A percentile compares a stretch with the other conserved stretches of the same genome.
phyloP scores from a whole-genome alignment of 1,284 basidiomycete species.

The Melampsora abietis-canadensis region DNA sequence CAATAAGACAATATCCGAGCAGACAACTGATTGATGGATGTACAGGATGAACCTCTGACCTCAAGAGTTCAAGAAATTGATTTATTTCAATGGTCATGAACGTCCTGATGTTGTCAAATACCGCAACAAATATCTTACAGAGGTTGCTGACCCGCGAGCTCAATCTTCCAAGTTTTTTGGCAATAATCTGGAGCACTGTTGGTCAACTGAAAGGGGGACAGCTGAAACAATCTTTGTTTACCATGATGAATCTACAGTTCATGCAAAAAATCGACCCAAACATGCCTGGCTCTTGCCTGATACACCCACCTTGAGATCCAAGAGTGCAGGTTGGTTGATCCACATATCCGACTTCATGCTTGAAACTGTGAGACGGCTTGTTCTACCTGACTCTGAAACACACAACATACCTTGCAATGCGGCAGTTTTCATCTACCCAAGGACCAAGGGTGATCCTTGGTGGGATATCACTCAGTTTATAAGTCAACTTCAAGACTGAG shows the following conservation, averaged over 20 bases:
- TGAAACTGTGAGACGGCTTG: neutral
- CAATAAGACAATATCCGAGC: neutral
- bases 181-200: too few species aligned
- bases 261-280: constrained; percentile 15
- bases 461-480: constrained; percentile 20
- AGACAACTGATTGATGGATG: constrained; percentile 3
- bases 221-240: constrained; percentile 14
- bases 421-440: constrained; percentile 23
- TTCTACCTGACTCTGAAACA: neutral
- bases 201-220: neutral
- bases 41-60: neutral
- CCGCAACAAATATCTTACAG: constrained; percentile 5
- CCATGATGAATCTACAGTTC: constrained; percentile 21
- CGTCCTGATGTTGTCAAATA: constrained; percentile 1
- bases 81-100: constrained; percentile 10
- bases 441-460: neutral
- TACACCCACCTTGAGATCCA: neutral
- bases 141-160: neutral
- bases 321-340: constrained; percentile 3
- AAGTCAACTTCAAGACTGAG: neutral
- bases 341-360: constrained; percentile 17
- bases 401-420: neutral
- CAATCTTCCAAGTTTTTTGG: too few species aligned
- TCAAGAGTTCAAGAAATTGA: neutral
- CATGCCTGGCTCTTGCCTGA: constrained; percentile 1